Evolutionary conservation across 352 stramenopile genomes (phyloP), one percentile per base, ranked within the genome.

Genomic region (Chrysophaeum taylorii): DNA sequence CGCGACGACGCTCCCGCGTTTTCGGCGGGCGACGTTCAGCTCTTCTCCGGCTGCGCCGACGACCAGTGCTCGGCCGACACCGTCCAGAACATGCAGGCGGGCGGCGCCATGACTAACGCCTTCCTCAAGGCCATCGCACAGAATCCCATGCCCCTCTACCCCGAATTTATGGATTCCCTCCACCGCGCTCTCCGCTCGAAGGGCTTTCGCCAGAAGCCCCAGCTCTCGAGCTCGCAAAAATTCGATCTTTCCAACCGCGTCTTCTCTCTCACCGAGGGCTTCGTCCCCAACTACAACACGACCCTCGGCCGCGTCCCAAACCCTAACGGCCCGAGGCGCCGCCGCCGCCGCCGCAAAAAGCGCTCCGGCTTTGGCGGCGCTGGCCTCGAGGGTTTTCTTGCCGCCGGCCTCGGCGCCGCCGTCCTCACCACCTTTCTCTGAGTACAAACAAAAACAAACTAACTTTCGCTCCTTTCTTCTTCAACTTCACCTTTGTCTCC

Each of bases 241-340:
- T 81, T 81, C 64, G 73, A 79, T 62, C 69, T 75, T 18, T 64
- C 41, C 23, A 60, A 68, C 0, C 73, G 76, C 69, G 74, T 81
- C 68, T 81, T 81, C 60, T 74, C 71, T 18, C 57, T 81, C 41
- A 75, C 71, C 12, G 64, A 77, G 61, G 53, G 67, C 21, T 78
- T 81, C 50, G 70, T 79, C 63, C 69, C 73, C 0, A 81, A 81
- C 71, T 64, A 73, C 36, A 81, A 81, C 67, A 38, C 70, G 21
- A 45, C 64, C 45, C 38, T 78, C n/a, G 76, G 76, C 57, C 9
- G 36, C 7, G 23, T 57, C 45, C n/a, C 31, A 5, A 12, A 57
- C 9, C 45, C 45, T 2, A 2, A 12, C 14, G 12, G 12, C 31
- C 12, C 14, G 2, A 27, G 1, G 57, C 31, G 36, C 33, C 53